A percentile compares a stretch with the other conserved stretches of the same genome.
Evolutionary conservation across 345 rosid species (phyloP).

Genomic region (Nephelium lappaceum): DNA sequence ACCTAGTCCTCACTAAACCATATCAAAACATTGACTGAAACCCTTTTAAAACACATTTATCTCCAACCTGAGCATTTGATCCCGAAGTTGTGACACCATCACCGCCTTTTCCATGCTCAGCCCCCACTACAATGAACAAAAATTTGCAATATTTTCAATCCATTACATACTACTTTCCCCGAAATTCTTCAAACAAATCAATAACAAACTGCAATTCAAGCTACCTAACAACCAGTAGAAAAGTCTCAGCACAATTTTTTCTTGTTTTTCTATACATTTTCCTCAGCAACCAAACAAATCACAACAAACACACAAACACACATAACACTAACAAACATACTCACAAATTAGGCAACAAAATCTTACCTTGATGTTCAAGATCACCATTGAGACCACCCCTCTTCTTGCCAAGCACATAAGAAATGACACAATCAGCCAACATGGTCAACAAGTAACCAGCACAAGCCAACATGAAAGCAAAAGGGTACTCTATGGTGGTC

Average conservation of each 20-base stretch:
- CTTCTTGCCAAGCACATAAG: constrained; percentile 48
- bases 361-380: constrained; percentile 61
- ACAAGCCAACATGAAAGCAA: constrained; percentile 84
- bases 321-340: no score
- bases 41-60: background rate
- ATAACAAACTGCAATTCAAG: background rate
- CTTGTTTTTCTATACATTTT: background rate
- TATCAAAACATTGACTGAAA: background rate
- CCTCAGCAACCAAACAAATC: constrained; percentile 10
- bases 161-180: background rate
- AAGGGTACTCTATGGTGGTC: constrained; percentile 62
- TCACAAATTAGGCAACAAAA: background rate
- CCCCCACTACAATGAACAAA: constrained; percentile 27
- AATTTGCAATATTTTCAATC: background rate
- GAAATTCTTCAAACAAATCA: background rate
- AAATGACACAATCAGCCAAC: constrained; percentile 67
- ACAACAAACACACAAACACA: background rate
- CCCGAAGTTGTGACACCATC: constrained; percentile 10
- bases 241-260: no score
- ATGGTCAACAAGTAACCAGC: constrained; percentile 72
- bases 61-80: constrained; percentile 23
- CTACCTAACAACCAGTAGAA: no score
- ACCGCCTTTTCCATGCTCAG: constrained; percentile 28
- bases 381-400: constrained; percentile 31
- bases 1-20: background rate